phyloP scores from a whole-genome alignment of 2,329 filamentous ascomycete species.

The Aspergillus candidus region DNA sequence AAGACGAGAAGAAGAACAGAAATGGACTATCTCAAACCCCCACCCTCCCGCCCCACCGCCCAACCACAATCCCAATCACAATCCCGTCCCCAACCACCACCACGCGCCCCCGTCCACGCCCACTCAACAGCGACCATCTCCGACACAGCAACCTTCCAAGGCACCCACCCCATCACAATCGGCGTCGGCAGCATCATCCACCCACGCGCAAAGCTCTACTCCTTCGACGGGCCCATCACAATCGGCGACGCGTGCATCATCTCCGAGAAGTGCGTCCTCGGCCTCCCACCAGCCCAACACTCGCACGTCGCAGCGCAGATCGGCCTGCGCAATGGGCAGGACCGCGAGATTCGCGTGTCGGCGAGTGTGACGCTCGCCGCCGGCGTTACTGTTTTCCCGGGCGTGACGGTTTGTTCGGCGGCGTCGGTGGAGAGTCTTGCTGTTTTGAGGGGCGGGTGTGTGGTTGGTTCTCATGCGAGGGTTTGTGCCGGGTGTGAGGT shows the following conservation, averaged over 20 bases:
- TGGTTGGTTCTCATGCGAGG: constrained; percentile 56
- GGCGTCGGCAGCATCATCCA: constrained; percentile 77
- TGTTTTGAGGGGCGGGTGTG: constrained; percentile 27
- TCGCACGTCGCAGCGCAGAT: constrained; percentile 6
- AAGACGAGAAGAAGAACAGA: not conserved
- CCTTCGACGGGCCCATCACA: constrained; percentile 69
- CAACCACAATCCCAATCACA: constrained; percentile 1
- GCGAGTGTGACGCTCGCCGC: constrained; percentile 36
- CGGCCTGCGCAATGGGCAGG: constrained; percentile 6
- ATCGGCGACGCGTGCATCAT: constrained; percentile 78
- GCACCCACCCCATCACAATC: constrained; percentile 72
- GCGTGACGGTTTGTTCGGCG: constrained; percentile 34
- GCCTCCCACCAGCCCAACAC: constrained; percentile 42
- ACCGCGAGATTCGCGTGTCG: constrained; percentile 27
- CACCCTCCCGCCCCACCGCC: constrained; percentile 7
- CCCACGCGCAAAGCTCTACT: constrained; percentile 72
- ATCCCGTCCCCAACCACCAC: constrained; percentile 24
- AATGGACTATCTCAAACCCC: constrained; percentile 6
- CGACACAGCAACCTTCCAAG: constrained; percentile 43
- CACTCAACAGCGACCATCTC: constrained; percentile 36
- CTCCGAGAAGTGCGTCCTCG: constrained; percentile 55
- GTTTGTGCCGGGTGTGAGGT: constrained; percentile 60
- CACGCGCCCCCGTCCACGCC: constrained; percentile 31
- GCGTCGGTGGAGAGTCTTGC: constrained; percentile 43
- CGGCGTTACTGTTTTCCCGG: constrained; percentile 30